Base-by-base conservation (phyloP, 1,284 basidiomycete genomes). In the Puccinia coronata region DNA sequence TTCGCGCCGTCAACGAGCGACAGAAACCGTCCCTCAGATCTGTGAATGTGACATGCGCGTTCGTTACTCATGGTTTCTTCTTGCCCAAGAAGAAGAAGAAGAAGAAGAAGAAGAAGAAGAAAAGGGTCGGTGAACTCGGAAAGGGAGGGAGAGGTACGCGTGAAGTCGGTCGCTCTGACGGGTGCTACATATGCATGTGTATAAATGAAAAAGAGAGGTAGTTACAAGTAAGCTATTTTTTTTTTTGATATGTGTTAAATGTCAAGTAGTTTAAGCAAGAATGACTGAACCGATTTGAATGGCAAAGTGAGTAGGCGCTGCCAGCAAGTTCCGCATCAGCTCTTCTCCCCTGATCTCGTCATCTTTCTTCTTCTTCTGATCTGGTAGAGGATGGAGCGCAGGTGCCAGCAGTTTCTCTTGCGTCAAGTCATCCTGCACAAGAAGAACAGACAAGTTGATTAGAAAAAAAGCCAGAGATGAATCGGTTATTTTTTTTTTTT, bases 21-120 rank as follows among this genome's bases (percentile, higher is more conserved):
- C 93, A 88, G 84, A 95, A 95, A 0, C 92, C 94, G 84, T 96
- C 94, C 31, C 94, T 90, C 25, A 96, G 88, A 84, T 96, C 94
- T 25, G 90, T n/a, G n/a, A n/a, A n/a, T n/a, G n/a, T n/a, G n/a
- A n/a, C n/a, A n/a, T n/a, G n/a, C n/a, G n/a, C n/a, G n/a, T n/a
- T n/a, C n/a, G n/a, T n/a, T n/a, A n/a, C n/a, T n/a, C n/a, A n/a
- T n/a, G n/a, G n/a, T n/a, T n/a, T n/a, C n/a, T n/a, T n/a, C n/a
- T n/a, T n/a, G n/a, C n/a, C n/a, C n/a, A n/a, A n/a, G n/a, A n/a
- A n/a, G n/a, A n/a, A n/a, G n/a, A n/a, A n/a, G n/a, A n/a, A n/a
- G n/a, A n/a, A n/a, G n/a, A 89, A 85, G 63, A 49, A 23, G 36
- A 57, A 6, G 20, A 59, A 18, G 4, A 63, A n/a, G 2, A 2